phyloP scores from a whole-genome alignment of 371 early-diverging fungal species.

The Entomophthora muscae region DNA sequence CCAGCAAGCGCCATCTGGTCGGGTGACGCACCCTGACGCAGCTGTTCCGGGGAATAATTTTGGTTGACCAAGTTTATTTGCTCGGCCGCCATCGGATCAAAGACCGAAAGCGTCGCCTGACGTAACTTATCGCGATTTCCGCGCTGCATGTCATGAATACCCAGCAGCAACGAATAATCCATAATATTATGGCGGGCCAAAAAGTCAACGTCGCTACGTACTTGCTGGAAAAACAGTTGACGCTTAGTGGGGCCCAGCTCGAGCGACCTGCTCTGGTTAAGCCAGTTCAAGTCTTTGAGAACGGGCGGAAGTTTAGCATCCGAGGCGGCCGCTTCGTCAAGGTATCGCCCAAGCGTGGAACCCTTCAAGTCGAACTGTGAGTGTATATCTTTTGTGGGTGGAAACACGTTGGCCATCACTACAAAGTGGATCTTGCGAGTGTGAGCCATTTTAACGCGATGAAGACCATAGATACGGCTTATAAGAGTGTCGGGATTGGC shows the following conservation, averaged over 20 bases:
- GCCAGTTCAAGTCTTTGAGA: conserved; percentile 92
- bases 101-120: conserved; percentile 68
- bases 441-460: conserved; percentile 84
- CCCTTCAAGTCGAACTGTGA: conserved; percentile 90
- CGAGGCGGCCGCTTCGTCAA: conserved; percentile 45
- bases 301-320: conserved; percentile 56
- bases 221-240: conserved; percentile 41
- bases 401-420: conserved; percentile 95
- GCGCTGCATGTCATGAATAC: conserved; percentile 62
- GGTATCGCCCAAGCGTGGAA: conserved; percentile 69
- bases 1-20: conserved; percentile 39
- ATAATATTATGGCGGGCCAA: conserved; percentile 64
- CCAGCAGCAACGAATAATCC: conserved; percentile 92
- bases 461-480: conserved; percentile 84
- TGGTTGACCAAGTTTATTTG: no score
- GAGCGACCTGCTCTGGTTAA: conserved; percentile 42
- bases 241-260: conserved; percentile 73
- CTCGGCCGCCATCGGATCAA: conserved; percentile 21
- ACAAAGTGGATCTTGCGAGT: conserved; percentile 91
- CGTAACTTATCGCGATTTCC: conserved; percentile 79
- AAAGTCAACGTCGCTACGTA: conserved; percentile 54
- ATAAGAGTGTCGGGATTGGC: conserved; percentile 82
- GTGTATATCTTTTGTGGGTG: conserved; percentile 91
- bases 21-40: conserved; percentile 39
- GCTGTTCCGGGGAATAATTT: conserved; percentile 41